phyloP scores from a whole-genome alignment of 805 yeast genomes.

The Sugiyamaella chiloensis region DNA sequence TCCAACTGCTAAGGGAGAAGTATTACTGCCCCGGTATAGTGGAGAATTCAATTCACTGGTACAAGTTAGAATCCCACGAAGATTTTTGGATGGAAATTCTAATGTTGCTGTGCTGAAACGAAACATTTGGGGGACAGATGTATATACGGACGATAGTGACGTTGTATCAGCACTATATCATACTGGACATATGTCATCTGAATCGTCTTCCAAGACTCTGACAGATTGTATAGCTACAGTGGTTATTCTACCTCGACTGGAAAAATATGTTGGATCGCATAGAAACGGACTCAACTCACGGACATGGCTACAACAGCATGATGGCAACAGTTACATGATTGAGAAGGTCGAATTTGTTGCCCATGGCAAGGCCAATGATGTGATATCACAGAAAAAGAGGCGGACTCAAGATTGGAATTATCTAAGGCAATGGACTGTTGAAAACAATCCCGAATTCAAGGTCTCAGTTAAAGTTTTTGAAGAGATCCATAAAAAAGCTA shows the following conservation, averaged over 20 bases:
- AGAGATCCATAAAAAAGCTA: conserved; percentile 5
- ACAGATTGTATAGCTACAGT: conserved; percentile 56
- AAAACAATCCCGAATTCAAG: conserved; percentile 17
- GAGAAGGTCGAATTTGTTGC: conserved; percentile 43
- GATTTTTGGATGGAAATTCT: conserved; percentile 38
- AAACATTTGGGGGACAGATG: conserved; percentile 85
- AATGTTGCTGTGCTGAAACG: conserved; percentile 44
- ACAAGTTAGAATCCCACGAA: conserved; percentile 54
- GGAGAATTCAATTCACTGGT: conserved; percentile 39
- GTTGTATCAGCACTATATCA: conserved; percentile 71
- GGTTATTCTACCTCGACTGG: conserved; percentile 64
- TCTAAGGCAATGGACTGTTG: conserved; percentile 12
- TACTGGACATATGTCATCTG: conserved; percentile 55
- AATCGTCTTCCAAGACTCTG: conserved; percentile 4
- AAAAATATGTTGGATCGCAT: conserved; percentile 59
- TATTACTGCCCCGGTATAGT: conserved; percentile 30
- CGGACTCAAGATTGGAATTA: conserved; percentile 35
- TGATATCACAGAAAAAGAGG: conserved; percentile 29
- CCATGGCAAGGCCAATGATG: conserved; percentile 33
- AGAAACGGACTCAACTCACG: conserved; percentile 73
- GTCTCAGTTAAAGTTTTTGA: conserved; percentile 6
- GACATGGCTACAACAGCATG: conserved; percentile 68
- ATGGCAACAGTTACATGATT: conserved; percentile 73
- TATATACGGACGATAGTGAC: conserved; percentile 94
- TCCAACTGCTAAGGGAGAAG: conserved; percentile 18